A percentile compares a stretch with the other conserved stretches of the same genome.
These are phyloP conservation scores for Diplotaxis tenuifolia DNA, from an alignment of 345 rosid genomes.

Conservation along the genomic window DNA sequence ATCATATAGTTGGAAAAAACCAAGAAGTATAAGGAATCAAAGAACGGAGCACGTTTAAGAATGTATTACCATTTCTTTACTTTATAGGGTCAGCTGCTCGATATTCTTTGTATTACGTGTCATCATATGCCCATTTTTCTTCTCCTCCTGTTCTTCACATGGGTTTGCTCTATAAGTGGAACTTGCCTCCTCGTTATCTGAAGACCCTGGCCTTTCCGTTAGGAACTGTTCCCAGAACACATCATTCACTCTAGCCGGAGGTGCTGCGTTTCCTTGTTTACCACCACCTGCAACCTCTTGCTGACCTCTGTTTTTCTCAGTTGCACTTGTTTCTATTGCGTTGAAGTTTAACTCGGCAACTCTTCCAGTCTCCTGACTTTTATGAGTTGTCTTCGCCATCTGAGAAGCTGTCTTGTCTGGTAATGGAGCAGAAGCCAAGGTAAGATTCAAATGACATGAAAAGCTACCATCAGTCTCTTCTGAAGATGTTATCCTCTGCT, in stretches of 20 bases:
- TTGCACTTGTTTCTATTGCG: constrained; percentile 21
- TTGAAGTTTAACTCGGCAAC: constrained; percentile 30
- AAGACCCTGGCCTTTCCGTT: constrained; percentile 90
- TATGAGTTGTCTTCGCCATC: constrained; percentile 42
- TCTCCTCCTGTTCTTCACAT: constrained; percentile 59
- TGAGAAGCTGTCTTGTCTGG: constrained; percentile 49
- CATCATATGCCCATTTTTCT: constrained; percentile 45
- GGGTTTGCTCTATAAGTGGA: constrained; percentile 60
- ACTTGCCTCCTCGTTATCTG: constrained; percentile 81
- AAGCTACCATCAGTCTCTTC: constrained; percentile 72
- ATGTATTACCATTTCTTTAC: constrained; percentile 11
- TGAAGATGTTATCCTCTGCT: constrained; percentile 44
- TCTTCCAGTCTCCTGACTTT: constrained; percentile 41
- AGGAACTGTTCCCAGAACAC: constrained; percentile 94
- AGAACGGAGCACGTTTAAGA: background rate
- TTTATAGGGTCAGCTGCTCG: constrained; percentile 65
- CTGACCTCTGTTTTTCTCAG: constrained; percentile 16
- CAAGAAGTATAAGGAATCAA: background rate
- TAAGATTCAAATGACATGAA: constrained; percentile 80
- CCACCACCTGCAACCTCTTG: constrained; percentile 43
- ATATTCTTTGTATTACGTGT: constrained; percentile 49
- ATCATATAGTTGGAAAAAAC: background rate
- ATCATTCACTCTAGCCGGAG: constrained; percentile 71
- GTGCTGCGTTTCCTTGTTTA: constrained; percentile 50
- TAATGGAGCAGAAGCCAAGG: constrained; percentile 75